Conservation (phyloP, 441 rosid genomes). For the Aleurites moluccanus region DNA sequence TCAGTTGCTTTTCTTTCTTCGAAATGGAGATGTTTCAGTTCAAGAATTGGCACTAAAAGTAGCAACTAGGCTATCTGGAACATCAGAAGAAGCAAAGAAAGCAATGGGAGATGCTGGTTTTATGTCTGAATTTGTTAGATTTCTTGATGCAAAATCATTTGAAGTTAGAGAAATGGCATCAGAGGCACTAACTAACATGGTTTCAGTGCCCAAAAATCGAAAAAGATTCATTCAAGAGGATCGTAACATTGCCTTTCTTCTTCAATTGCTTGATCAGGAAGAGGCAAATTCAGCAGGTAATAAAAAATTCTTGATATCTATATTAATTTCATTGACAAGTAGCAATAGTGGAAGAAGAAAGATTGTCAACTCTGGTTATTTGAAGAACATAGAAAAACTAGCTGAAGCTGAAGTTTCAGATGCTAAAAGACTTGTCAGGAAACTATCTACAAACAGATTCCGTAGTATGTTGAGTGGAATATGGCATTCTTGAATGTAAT, state of each 20-base stretch:
- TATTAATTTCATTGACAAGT: constrained; percentile 66
- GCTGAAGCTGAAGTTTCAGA: constrained; percentile 83
- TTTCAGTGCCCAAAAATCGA: constrained; percentile 60
- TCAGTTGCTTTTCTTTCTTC: constrained; percentile 51
- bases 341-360: constrained; percentile 76
- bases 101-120: constrained; percentile 83
- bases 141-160: constrained; percentile 78
- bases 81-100: constrained; percentile 65
- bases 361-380: constrained; percentile 70
- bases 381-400: constrained; percentile 82
- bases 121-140: constrained; percentile 70
- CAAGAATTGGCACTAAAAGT: constrained; percentile 80
- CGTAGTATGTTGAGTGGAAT: constrained; percentile 68
- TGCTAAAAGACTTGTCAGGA: constrained; percentile 84
- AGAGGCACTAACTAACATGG: constrained; percentile 53
- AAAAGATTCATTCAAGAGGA: constrained; percentile 75
- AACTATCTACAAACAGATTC: constrained; percentile 68
- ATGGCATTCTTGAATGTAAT: constrained; percentile 58
- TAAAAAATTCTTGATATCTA: constrained; percentile 65
- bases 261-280: constrained; percentile 62
- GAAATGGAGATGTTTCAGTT: constrained; percentile 62
- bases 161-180: constrained; percentile 82
- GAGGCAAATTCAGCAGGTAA: constrained; percentile 51
- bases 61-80: constrained; percentile 54
- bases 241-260: constrained; percentile 53